A percentile compares a stretch with the other conserved stretches of the same genome.
Conservation (phyloP, 805 yeast genomes). For the Saccharomyces kudriavzevii region DNA sequence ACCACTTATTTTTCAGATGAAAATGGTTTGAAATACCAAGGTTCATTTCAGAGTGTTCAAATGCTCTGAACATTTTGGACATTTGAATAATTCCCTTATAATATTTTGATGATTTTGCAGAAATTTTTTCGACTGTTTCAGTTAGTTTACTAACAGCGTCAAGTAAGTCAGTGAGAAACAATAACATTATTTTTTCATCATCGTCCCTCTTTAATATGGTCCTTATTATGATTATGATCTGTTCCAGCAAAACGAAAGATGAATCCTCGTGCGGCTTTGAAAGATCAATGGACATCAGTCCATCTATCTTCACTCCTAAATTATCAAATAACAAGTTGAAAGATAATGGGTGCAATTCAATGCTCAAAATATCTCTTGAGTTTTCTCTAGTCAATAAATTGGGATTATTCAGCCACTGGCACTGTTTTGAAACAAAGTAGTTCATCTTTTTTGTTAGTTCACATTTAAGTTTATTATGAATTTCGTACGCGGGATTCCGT, state of each 20-base stretch:
- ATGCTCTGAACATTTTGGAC: conserved; percentile 21
- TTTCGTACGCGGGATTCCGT: background rate
- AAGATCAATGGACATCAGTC: conserved; percentile 16
- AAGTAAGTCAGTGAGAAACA: conserved; percentile 27
- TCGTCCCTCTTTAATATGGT: conserved; percentile 26
- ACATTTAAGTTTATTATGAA: conserved; percentile 16
- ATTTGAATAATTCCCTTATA: conserved; percentile 23
- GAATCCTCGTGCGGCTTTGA: conserved; percentile 12
- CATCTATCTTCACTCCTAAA: conserved; percentile 31
- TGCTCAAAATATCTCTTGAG: conserved; percentile 57
- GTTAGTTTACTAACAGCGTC: conserved; percentile 26
- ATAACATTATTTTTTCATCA: conserved; percentile 15
- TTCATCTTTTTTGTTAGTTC: conserved; percentile 33
- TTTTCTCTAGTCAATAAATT: conserved; percentile 54
- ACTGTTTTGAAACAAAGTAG: conserved; percentile 41
- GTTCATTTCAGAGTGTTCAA: conserved; percentile 16
- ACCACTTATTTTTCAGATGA: conserved; percentile 38
- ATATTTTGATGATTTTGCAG: conserved; percentile 11
- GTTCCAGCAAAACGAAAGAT: conserved; percentile 36
- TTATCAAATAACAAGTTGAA: conserved; percentile 40
- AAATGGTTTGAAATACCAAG: conserved; percentile 35
- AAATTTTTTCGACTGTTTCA: conserved; percentile 13
- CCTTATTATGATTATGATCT: conserved; percentile 38
- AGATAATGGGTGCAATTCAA: conserved; percentile 51
- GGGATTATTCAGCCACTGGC: conserved; percentile 37